Evolutionary conservation across 805 yeast genomes (phyloP), one percentile per base, ranked within the genome.

Genomic region (Myxozyma lipomycoides): DNA sequence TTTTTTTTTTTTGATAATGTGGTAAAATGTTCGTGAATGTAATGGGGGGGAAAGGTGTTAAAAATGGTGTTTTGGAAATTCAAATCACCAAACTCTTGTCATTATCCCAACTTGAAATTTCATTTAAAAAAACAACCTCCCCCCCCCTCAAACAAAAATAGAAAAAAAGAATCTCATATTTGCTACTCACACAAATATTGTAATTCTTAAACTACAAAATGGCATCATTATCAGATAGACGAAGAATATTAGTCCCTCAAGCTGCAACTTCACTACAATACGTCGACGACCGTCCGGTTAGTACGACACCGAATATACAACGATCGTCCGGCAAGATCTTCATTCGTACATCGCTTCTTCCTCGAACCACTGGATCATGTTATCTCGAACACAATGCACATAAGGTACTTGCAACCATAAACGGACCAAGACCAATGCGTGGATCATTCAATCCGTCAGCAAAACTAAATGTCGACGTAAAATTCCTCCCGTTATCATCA

Each of bases 341-440:
- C 83, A 40, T 87, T 76, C 69, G 67, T 83, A 30, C 84, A 5
- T 86, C 87, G 4, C 69, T 82, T 32, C 75, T 85, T 30, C 75
- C 79, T 30, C 84, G 84, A 61, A 82, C 89, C 47, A 82, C 81
- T 61, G 97, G 98, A 2, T 87, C 95, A 19, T 78, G 95, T 2
- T 86, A 84, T 59, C 63, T 87, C 19, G 97, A 90, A 66, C 70
- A 74, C 0, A 85, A 78, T 28, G 74, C 78, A 23, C 78, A 78
- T 23, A 77, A 72, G 41, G 67, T 88, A 4, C 78, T 82, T 48
- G 83, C 84, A 1, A 76, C 88, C 3, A 82, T 91, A 0, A 86
- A 82, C 67, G 98, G 98, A 0, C 98, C 98, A 3, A 75, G 89
- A 58, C 96, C 98, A 5, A 81, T 79, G 54, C 73, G 86, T 53